Percentiles rank a stretch among this genome's conserved stretches.
These are phyloP conservation scores for Diutina rugosa DNA, from an alignment of 1,139 yeast species.

Conservation along the genomic window DNA sequence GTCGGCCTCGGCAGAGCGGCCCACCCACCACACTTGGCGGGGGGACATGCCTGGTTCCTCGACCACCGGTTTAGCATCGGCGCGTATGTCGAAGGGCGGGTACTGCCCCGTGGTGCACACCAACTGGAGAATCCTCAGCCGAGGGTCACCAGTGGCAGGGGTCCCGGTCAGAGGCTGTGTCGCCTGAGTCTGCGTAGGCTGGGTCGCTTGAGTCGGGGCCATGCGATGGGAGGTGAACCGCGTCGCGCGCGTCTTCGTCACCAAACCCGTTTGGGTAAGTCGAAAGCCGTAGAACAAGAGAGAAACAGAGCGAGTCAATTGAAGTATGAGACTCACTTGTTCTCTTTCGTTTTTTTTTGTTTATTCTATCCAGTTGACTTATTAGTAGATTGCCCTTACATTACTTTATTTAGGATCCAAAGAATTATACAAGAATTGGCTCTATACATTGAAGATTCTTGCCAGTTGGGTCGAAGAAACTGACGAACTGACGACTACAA, in stretches of 20 bases:
- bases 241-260: background rate
- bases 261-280: background rate
- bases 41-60: slow-evolving; percentile 7
- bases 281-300: too few species aligned
- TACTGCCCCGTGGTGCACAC: slow-evolving; percentile 61
- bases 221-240: background rate
- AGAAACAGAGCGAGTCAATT: too few species aligned
- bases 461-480: too few species aligned
- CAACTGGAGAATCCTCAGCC: slow-evolving; percentile 22
- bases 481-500: too few species aligned
- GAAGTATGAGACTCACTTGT: too few species aligned
- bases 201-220: slow-evolving; percentile 4
- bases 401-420: too few species aligned
- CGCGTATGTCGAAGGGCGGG: slow-evolving; percentile 25
- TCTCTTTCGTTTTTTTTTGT: too few species aligned
- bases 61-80: slow-evolving; percentile 10
- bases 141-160: slow-evolving; percentile 16
- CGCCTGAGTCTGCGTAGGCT: slow-evolving; percentile 53
- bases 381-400: too few species aligned
- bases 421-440: too few species aligned
- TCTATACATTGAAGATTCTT: too few species aligned
- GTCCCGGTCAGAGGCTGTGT: slow-evolving; percentile 42
- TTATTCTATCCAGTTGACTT: too few species aligned
- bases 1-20: slow-evolving; percentile 63
- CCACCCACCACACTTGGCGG: slow-evolving; percentile 55